Base-by-base conservation (phyloP, 306 rosid genomes). In the Fragaria vesca region DNA sequence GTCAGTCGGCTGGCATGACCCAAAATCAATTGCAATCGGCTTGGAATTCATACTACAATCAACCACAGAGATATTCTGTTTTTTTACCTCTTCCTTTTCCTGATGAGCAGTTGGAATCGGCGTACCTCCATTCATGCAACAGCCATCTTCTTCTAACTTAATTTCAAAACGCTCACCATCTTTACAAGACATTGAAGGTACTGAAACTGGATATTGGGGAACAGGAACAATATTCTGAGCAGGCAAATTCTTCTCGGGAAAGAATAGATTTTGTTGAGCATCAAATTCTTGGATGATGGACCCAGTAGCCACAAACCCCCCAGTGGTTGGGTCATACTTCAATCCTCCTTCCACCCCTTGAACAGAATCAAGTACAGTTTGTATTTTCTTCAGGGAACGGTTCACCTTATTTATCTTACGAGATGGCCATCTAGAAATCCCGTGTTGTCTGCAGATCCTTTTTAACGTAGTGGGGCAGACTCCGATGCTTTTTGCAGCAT, bases 391-490 rank as follows among this genome's bases (percentile, higher is more conserved):
- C 80, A 94, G 71, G 2, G 97, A 94, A 38, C 89, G 91, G 69
- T 86, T 94, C 63, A 94, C 97, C 86, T 91, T 94, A 69, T 87
- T 90, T 83, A 91, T 91, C 85, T 91, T 94, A 36, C 98, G 96
- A 58, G 97, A 94, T 50, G 98, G 98, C 98, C 98, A 94, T 76
- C 96, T 90, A 42, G 89, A 70, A 82, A 94, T 91, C 74, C 98
- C 96, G 70, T 94, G 94, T 61, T 94, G 94, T 81, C 98, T 90
- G 86, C 98, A 94, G 81, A 94, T 94, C 86, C 98, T 91, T 88
- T 94, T 94, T 62, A 94, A 87, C 1, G 98, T 94, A 79, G 98
- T 91, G 34, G 98, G 97, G 72, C 97, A 91, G 83, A 94, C 98
- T 45, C 96, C 98, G 71, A 91, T 87, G 79, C 88, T 85, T 81